Evolutionary conservation across 2,329 filamentous ascomycete genomes (phyloP), one percentile per base, ranked within the genome.

Genomic region (Curvularia verruculosa): DNA sequence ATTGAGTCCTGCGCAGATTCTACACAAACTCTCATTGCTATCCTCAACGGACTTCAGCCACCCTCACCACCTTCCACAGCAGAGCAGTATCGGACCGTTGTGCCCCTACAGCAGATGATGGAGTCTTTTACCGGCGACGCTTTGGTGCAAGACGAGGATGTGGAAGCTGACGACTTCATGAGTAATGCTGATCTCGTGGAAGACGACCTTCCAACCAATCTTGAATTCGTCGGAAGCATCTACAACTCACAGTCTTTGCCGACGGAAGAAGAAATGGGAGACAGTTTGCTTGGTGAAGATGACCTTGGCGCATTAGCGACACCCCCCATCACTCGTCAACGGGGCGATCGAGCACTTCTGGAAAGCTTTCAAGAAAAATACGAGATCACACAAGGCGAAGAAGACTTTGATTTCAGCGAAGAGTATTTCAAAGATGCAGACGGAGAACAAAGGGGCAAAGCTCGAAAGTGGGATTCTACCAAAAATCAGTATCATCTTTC

Each of bases 1-100:
- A 79, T 99, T 6, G 95, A 99, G 76, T 96, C 93, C 1, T 99
- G 96, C 69, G 95, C 95, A 28, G 95, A 99, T 76, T 99, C 95
- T 1, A 98, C 92, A 0, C 92, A 97, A 74, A 99, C 95, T 0
- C 82, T 99, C 13, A 89, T 96, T 50, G 83, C 85, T 1, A 84
- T 96, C 40, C 79, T 93, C 15, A 91, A 90, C 68, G 92, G 89
- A 0, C 82, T 99, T 4, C 87, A 88, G 36, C 95, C 94, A 4
- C 94, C 95, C 1, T 88, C 87, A 7, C 89, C 92, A 0, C 92
- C 93, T 1, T 94, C 86, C 69, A 91, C 89, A 59, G 88, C 90
- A 65, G 85, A 88, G 63, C 95, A 95, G 71, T 99, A 96, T 74
- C 85, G 91, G 34, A 97, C 93, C 0, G 85, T 96, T 3, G 87